A percentile compares a stretch with the other conserved stretches of the same genome.
These are phyloP conservation scores for Hyphopichia wangnamkhiaoensis DNA, from an alignment of 1,139 yeast genomes.

Conservation along the genomic window DNA sequence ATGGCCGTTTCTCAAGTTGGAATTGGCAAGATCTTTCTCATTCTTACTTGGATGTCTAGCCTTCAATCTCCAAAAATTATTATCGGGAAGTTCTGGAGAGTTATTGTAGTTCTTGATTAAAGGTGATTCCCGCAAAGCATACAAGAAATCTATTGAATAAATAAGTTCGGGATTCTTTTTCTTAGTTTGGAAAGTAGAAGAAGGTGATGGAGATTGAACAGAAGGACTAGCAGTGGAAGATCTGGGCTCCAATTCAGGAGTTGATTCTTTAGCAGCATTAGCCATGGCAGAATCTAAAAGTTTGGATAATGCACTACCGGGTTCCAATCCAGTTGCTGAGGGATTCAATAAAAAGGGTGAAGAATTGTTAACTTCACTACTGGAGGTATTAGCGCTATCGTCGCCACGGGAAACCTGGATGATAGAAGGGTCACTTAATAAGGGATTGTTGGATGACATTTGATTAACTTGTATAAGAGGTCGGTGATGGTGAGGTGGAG, in stretches of 20 bases:
- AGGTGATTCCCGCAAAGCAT: slow-evolving; percentile 38
- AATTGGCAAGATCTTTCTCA: slow-evolving; percentile 7
- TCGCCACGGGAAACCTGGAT: slow-evolving; percentile 18
- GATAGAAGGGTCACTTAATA: slow-evolving; percentile 39
- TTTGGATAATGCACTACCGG: slow-evolving; percentile 43
- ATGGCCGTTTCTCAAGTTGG: background rate
- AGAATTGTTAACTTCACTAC: slow-evolving; percentile 2
- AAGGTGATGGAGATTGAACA: slow-evolving; percentile 5
- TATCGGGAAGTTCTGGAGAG: slow-evolving; percentile 37
- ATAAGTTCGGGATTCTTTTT: slow-evolving; percentile 18
- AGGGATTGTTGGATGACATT: slow-evolving; percentile 15
- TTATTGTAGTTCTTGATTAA: slow-evolving; percentile 28
- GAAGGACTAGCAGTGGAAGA: slow-evolving; percentile 19
- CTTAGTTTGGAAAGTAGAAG: slow-evolving; percentile 3
- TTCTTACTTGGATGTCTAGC: slow-evolving; percentile 10
- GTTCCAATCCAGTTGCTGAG: slow-evolving; percentile 20
- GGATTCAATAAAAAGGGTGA: slow-evolving; percentile 3
- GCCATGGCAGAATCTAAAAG: slow-evolving; percentile 46
- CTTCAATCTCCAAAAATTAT: slow-evolving; percentile 42
- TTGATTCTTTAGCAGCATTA: slow-evolving; percentile 49
- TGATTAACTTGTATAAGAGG: background rate
- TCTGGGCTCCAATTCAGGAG: slow-evolving; percentile 37
- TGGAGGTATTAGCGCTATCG: background rate
- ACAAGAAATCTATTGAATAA: slow-evolving; percentile 42
- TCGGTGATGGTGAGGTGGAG: too few species aligned